Evolutionary conservation across 1,139 yeast genomes (phyloP), one percentile per base, ranked within the genome.

Genomic region (Yamadazyma pseudoaaseri): DNA sequence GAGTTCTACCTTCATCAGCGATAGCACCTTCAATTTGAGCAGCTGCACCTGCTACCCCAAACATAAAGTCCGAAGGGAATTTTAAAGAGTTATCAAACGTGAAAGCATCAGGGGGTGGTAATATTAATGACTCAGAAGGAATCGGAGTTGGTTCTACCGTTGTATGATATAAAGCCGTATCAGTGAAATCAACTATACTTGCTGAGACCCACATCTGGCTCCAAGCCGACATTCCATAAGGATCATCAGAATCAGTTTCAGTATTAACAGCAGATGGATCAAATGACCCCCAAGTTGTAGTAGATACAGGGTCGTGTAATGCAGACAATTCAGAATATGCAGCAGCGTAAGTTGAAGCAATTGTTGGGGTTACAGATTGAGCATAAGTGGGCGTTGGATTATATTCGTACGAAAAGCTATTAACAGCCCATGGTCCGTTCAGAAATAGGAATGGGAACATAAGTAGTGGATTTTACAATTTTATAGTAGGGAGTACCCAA

Each of bases 21-120:
- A 54, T 48, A 6, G 67, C 65, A 15, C 68, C 68, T 47, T 62
- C 69, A 30, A 60, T 53, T 40, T 62, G 69, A 31, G 48, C 47
- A 6, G 59, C 59, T 10, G 52, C 47, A 4, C 57, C 57, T 5
- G 59, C 58, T 13, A 51, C 57, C 4, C 59, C 59, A 26, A 51
- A 47, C n/a, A 51, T 28, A 32, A 54, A 53, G 18, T 39, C 51
- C 12, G 29, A 26, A 3, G 59, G 56, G 30, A 51, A 52, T 20
- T 42, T 47, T 34, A 47, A 40, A 9, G 40, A 30, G n/a, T n/a
- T n/a, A 25, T 41, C 49, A 29, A 48, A 51, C 2, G 20, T 13
- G 29, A 48, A 51, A 8, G 47, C 35, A 30, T 50, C 52, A 13
- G 41, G 40, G 12, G 59, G 56, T 6, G 55, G 53, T 33, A 45